These are phyloP conservation scores for Curvularia lunata DNA, from an alignment of 2,329 filamentous ascomycete species.

Conservation along the genomic window DNA sequence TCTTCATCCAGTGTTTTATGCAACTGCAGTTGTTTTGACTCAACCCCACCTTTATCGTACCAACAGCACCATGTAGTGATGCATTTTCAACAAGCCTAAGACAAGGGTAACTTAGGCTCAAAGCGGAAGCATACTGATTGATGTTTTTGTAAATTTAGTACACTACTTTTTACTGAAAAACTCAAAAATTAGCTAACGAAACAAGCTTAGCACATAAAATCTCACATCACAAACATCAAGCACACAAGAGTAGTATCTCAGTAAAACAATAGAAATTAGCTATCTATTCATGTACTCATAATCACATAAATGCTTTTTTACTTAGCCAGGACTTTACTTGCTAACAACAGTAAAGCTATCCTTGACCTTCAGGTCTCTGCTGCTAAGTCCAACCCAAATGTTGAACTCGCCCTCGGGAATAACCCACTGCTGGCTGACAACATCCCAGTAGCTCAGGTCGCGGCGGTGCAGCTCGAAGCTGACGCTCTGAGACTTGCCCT, in stretches of 20 bases:
- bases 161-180: no score
- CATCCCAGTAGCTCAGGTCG: constrained; percentile 88
- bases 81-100: no score
- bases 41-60: no score
- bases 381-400: constrained; percentile 36
- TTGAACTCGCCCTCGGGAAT: constrained; percentile 51
- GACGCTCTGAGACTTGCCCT: constrained; percentile 70
- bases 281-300: constrained; percentile 6
- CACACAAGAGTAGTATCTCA: not conserved
- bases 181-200: no score
- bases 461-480: constrained; percentile 72
- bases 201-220: no score
- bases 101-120: no score
- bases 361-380: constrained; percentile 33
- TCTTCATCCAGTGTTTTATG: no score
- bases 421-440: constrained; percentile 78
- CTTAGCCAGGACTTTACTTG: not conserved
- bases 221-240: not conserved
- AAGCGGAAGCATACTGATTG: no score
- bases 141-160: no score
- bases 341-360: constrained; percentile 29
- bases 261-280: not conserved
- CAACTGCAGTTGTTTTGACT: no score
- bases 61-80: no score
- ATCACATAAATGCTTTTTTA: not conserved